Percentiles rank a stretch among this genome's conserved stretches.
These are phyloP conservation scores for Volutella citrinella DNA, from an alignment of 2,329 filamentous ascomycete genomes.

Conservation along the genomic window DNA sequence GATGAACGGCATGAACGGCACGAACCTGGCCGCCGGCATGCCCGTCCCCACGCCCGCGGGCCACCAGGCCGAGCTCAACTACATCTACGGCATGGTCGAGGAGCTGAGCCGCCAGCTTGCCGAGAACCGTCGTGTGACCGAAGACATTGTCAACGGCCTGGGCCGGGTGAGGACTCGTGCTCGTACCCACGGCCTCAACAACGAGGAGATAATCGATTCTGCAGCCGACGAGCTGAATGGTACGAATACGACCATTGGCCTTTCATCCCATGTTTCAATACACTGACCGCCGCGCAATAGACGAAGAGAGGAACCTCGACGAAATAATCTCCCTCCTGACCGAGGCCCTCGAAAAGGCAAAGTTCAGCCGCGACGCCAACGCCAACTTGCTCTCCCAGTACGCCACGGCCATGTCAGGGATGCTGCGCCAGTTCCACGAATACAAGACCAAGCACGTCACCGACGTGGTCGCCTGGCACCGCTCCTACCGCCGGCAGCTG, in stretches of 20 bases:
- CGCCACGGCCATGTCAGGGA: slow-evolving; percentile 52
- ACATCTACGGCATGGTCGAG: slow-evolving; percentile 67
- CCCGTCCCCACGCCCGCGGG: slow-evolving; percentile 61
- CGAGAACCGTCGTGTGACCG: slow-evolving; percentile 59
- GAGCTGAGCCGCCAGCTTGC: slow-evolving; percentile 62
- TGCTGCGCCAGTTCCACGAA: slow-evolving; percentile 63
- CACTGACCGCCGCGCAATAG: no score
- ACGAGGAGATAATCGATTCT: slow-evolving; percentile 56
- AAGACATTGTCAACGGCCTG: slow-evolving; percentile 61
- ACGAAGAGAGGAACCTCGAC: slow-evolving; percentile 59
- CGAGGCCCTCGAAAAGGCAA: slow-evolving; percentile 60
- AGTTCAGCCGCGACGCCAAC: slow-evolving; percentile 59
- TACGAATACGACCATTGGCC: slow-evolving; percentile 28
- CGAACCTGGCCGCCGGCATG: slow-evolving; percentile 44
- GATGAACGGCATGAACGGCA: slow-evolving; percentile 52
- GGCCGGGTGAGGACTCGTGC: slow-evolving; percentile 59
- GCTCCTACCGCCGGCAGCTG: slow-evolving; percentile 62
- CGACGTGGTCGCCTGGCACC: slow-evolving; percentile 63
- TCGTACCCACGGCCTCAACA: slow-evolving; percentile 48
- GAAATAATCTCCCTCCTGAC: slow-evolving; percentile 58
- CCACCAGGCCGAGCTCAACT: slow-evolving; percentile 65
- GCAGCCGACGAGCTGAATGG: slow-evolving; percentile 57
- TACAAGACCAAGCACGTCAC: slow-evolving; percentile 62
- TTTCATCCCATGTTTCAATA: slow-evolving; percentile 1
- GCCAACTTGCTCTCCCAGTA: slow-evolving; percentile 56